Evolutionary conservation across 2,329 filamentous ascomycete species (phyloP).

Genomic region (Cercospora sp.): DNA sequence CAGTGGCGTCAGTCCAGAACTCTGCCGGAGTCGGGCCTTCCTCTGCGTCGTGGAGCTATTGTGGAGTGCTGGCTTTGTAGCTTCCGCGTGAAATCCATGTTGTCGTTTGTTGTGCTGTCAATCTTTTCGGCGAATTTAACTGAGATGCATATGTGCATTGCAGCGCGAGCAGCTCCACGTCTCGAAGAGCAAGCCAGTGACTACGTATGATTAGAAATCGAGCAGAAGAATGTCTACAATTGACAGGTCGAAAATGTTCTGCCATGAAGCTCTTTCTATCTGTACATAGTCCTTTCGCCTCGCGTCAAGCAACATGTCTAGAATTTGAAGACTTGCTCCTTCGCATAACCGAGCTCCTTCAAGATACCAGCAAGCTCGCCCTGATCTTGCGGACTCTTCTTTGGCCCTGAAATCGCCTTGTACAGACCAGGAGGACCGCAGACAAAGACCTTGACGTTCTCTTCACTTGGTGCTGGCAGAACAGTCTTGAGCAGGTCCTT

Average conservation of each 20-base stretch:
- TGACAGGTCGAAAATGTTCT: neutral
- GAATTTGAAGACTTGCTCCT: conserved; percentile 97
- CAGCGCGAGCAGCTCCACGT: neutral
- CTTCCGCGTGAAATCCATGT: neutral
- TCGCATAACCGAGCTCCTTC: conserved; percentile 77
- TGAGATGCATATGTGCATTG: neutral
- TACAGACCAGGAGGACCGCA: conserved; percentile 92
- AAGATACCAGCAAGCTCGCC: conserved; percentile 81
- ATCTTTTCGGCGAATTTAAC: neutral
- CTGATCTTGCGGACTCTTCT: conserved; percentile 92
- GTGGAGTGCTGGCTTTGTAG: conserved; percentile 7
- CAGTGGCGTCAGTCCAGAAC: conserved; percentile 13
- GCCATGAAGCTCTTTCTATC: conserved; percentile 14
- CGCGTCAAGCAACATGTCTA: conserved; percentile 46
- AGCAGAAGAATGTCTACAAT: neutral
- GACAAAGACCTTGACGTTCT: conserved; percentile 94
- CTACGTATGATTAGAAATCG: neutral
- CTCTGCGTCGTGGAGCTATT: conserved; percentile 8
- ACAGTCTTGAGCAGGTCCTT: conserved; percentile 95
- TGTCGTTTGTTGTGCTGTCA: neutral
- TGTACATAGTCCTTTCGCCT: conserved; percentile 17
- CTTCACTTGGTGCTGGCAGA: conserved; percentile 84
- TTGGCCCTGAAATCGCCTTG: conserved; percentile 85
- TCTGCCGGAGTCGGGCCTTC: conserved; percentile 16
- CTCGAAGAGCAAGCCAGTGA: too few species aligned